Conservation (phyloP, 2,329 filamentous ascomycete species). For the Talaromyces islandicus region DNA sequence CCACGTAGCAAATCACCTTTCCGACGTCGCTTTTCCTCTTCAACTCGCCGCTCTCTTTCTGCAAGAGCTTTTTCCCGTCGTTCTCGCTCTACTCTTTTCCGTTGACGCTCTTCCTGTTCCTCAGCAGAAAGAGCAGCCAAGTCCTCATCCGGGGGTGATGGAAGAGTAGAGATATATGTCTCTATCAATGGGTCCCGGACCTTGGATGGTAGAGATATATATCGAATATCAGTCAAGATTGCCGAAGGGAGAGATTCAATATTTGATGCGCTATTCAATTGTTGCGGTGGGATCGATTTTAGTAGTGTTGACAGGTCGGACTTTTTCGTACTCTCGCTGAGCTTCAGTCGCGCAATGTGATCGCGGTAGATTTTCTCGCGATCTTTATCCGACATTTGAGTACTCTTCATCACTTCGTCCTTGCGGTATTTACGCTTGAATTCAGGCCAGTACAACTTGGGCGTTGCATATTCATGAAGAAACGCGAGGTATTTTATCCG, state of each 20-base stretch:
- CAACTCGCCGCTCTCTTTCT: constrained; percentile 37
- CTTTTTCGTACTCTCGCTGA: constrained; percentile 40
- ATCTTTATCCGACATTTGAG: constrained; percentile 41
- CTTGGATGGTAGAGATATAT: constrained; percentile 35
- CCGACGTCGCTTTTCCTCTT: constrained; percentile 38
- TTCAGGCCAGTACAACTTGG: constrained; percentile 95
- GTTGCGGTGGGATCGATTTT: constrained; percentile 36
- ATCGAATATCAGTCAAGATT: constrained; percentile 41
- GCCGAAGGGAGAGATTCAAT: constrained; percentile 32
- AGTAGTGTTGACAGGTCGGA: constrained; percentile 41
- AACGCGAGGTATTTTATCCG: constrained; percentile 75
- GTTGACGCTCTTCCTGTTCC: constrained; percentile 31
- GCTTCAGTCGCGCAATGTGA: constrained; percentile 40
- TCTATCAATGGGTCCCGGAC: constrained; percentile 36
- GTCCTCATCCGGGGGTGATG: constrained; percentile 28
- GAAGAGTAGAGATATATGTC: constrained; percentile 38
- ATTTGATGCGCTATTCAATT: constrained; percentile 35
- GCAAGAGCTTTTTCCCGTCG: constrained; percentile 39
- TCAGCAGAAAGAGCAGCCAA: constrained; percentile 28
- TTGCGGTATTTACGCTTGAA: constrained; percentile 88
- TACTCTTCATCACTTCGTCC: constrained; percentile 63
- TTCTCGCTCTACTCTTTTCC: constrained; percentile 34
- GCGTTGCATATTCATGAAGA: constrained; percentile 72
- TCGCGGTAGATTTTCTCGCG: constrained; percentile 46
- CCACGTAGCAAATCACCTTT: constrained; percentile 34